Percentiles rank a stretch among this genome's conserved stretches.
Conservation (phyloP, 495 filamentous ascomycete genomes). For the Hapsidospora chrysogenum region DNA sequence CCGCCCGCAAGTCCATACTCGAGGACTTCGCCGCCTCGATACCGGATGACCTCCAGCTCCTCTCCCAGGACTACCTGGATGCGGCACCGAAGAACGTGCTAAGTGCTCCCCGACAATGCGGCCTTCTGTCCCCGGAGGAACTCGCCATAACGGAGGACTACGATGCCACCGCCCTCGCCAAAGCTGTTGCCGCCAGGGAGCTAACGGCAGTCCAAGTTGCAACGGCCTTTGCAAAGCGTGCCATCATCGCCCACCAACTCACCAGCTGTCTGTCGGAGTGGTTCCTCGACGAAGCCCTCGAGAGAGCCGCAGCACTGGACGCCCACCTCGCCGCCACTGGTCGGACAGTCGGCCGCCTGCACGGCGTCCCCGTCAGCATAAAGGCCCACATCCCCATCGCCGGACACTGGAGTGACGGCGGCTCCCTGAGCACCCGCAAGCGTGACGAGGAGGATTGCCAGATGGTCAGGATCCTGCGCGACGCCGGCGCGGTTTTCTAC, state of each 20-base stretch:
- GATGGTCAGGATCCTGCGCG: constrained; percentile 22
- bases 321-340: constrained; percentile 44
- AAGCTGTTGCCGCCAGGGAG: constrained; percentile 26
- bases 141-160: constrained; percentile 33
- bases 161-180: constrained; percentile 27
- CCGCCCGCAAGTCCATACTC: constrained; percentile 1
- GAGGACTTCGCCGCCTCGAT: constrained; percentile 5
- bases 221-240: constrained; percentile 37
- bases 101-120: constrained; percentile 4
- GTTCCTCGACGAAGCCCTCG: constrained; percentile 41
- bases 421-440: constrained; percentile 23
- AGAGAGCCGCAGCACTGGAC: constrained; percentile 44
- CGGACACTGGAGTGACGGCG: constrained; percentile 51
- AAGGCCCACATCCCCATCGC: constrained; percentile 48
- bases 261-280: constrained; percentile 31
- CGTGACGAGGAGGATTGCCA: constrained; percentile 6
- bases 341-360: constrained; percentile 46
- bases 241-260: constrained; percentile 23
- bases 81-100: constrained; percentile 7
- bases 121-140: constrained; percentile 16
- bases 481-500: constrained; percentile 33
- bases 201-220: constrained; percentile 52
- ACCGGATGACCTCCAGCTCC: constrained; percentile 3
- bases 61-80: constrained; percentile 3
- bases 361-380: constrained; percentile 50